These are phyloP conservation scores for Cystobasidium pallidum DNA, from an alignment of 1,284 basidiomycete genomes.

Conservation along the genomic window DNA sequence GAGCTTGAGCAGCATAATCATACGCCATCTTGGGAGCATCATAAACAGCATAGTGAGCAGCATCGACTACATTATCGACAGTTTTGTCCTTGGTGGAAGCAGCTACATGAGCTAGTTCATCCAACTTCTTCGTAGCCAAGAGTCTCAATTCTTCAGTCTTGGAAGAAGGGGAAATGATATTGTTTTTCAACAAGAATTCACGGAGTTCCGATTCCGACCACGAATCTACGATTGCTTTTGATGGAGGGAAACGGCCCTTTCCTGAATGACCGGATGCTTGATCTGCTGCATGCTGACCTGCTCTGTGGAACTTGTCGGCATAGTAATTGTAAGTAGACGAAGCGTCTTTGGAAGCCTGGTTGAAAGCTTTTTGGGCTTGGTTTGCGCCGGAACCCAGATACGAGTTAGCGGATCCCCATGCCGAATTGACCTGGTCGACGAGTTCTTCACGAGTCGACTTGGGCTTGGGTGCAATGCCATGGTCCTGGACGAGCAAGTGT, in stretches of 20 bases:
- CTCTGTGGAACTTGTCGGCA: constrained; percentile 8
- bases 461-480: constrained; percentile 43
- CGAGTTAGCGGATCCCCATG: constrained; percentile 66
- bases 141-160: constrained; percentile 76
- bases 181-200: constrained; percentile 81
- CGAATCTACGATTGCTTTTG: constrained; percentile 57
- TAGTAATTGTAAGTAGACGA: constrained; percentile 39
- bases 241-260: constrained; percentile 13
- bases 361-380: constrained; percentile 69
- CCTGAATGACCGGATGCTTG: constrained; percentile 5
- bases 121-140: constrained; percentile 70
- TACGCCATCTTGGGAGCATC: constrained; percentile 57
- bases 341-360: constrained; percentile 59
- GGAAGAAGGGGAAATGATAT: constrained; percentile 76
- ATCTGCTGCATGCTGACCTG: background rate
- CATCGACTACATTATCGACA: constrained; percentile 50
- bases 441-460: constrained; percentile 50
- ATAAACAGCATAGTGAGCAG: constrained; percentile 52
- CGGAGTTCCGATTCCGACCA: constrained; percentile 83
- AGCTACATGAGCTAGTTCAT: constrained; percentile 40
- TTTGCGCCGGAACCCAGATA: constrained; percentile 62
- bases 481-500: too few relatives aligned
- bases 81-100: constrained; percentile 28
- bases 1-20: constrained; percentile 60
- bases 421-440: constrained; percentile 63